Base-by-base conservation (phyloP, 2,329 filamentous ascomycete genomes). In the Seiridium unicorne region DNA sequence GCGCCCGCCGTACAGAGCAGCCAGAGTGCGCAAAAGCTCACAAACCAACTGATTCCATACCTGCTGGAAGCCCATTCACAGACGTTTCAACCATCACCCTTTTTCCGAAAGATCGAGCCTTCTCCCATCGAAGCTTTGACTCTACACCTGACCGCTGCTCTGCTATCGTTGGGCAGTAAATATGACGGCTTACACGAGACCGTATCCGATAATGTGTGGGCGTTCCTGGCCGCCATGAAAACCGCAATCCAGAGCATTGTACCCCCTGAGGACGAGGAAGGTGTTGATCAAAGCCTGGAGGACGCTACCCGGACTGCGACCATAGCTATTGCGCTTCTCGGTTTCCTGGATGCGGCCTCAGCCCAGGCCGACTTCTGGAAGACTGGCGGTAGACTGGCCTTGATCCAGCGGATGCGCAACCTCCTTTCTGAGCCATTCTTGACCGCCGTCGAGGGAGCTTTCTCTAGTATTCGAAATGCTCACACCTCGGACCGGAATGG, bases 91-190 rank as follows among this genome's bases (percentile, higher is more conserved):
- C 81, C 89, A 4, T 96, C 93, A 57, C 92, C 93, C 1, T 91
- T 91, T 73, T 89, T 97, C 66, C 89, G 89, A 66, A 87, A 87
- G 66, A 85, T 97, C 71, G 89, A 93, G 62, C 92, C 92, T 1
- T 96, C 92, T 3, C 94, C 96, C 26, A 95, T 92, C 80, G 94
- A 98, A 74, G 84, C 89, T 1, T 80, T 98, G 38, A 89, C 91
- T 3, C 89, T 88, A 68, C 88, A 91, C 67, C 84, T 99, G 44
- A 90, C 92, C 0, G 85, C 85, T 4, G 93, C 93, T 4, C 79
- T 98, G 5, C 82, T 99, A n/a, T 86, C 89, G 0, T 79, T 99
- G 31, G 94, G 92, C 2, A 83, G 86, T 54, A 88, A 88, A 58
- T 91, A 94, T 73, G 79, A 84, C 35, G 82, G 84, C 13, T 79